Conservation (phyloP, 2,329 filamentous ascomycete genomes). For the Sarocladium brachiariae region DNA sequence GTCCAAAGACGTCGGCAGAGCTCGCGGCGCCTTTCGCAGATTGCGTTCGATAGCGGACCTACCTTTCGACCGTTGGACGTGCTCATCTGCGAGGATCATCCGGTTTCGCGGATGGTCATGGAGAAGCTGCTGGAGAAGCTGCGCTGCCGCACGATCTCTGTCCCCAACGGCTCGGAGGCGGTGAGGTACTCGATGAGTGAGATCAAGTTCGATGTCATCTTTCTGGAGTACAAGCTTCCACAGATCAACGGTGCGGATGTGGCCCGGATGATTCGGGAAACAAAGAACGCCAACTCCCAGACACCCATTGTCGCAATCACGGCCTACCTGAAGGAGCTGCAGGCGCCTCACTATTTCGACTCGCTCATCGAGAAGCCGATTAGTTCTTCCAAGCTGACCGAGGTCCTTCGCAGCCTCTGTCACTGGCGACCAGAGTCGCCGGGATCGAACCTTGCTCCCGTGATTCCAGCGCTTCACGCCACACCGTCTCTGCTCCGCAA, state of each 20-base stretch:
- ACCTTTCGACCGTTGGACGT: slow-evolving; percentile 88
- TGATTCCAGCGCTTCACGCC: slow-evolving; percentile 32
- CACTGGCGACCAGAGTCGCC: slow-evolving; percentile 80
- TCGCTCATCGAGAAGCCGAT: slow-evolving; percentile 94
- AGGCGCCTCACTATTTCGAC: slow-evolving; percentile 92
- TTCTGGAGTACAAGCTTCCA: slow-evolving; percentile 93
- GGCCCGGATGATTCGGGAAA: slow-evolving; percentile 95
- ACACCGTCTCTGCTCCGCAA: slow-evolving; percentile 60
- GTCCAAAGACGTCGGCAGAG: slow-evolving; percentile 93
- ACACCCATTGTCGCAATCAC: slow-evolving; percentile 96
- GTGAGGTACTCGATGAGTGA: slow-evolving; percentile 92
- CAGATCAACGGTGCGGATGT: slow-evolving; percentile 94
- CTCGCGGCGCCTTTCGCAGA: slow-evolving; percentile 87
- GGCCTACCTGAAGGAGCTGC: slow-evolving; percentile 94
- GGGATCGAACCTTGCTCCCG: slow-evolving; percentile 15
- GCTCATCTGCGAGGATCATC: slow-evolving; percentile 95
- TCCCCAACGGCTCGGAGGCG: slow-evolving; percentile 83
- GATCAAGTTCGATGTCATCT: slow-evolving; percentile 97
- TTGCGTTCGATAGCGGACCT: slow-evolving; percentile 70
- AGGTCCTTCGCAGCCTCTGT: slow-evolving; percentile 80
- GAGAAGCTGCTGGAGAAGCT: slow-evolving; percentile 94
- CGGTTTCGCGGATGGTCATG: slow-evolving; percentile 97
- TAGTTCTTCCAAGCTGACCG: slow-evolving; percentile 81
- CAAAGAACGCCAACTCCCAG: slow-evolving; percentile 87
- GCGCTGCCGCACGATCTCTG: slow-evolving; percentile 87